phyloP scores from a whole-genome alignment of 805 yeast species.

The Torulaspora maleeae region DNA sequence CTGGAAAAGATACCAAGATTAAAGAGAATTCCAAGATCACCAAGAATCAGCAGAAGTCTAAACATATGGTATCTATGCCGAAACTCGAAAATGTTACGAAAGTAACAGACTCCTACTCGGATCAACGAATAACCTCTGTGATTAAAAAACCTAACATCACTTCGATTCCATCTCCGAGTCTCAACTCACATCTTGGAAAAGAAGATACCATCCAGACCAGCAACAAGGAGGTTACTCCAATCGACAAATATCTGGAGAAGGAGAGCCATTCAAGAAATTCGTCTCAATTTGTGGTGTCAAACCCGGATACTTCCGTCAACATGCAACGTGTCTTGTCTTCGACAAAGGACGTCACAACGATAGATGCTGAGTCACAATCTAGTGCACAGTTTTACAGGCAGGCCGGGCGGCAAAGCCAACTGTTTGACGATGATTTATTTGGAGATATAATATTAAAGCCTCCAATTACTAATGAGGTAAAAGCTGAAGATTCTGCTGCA shows the following conservation, averaged over 20 bases:
- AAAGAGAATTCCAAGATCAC: background rate
- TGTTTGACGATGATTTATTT: conserved; percentile 31
- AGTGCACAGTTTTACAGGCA: conserved; percentile 1
- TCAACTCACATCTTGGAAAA: background rate
- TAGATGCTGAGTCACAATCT: background rate
- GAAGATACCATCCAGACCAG: background rate
- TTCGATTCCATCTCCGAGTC: background rate
- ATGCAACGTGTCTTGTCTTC: background rate
- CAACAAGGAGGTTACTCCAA: background rate
- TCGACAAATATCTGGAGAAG: no score
- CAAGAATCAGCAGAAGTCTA: background rate
- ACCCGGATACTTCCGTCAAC: background rate
- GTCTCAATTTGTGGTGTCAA: background rate
- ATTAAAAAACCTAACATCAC: conserved; percentile 8
- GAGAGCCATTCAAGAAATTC: no score
- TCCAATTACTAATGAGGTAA: background rate
- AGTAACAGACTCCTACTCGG: background rate
- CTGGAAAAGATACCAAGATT: background rate
- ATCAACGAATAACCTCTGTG: conserved; percentile 20
- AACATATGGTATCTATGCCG: background rate
- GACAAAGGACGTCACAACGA: background rate
- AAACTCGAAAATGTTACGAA: background rate
- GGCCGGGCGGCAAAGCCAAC: conserved; percentile 20
- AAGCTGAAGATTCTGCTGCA: background rate
- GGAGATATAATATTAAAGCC: conserved; percentile 21